Conservation (phyloP, 2,329 filamentous ascomycete genomes). For the Fusarium denticulatum region DNA sequence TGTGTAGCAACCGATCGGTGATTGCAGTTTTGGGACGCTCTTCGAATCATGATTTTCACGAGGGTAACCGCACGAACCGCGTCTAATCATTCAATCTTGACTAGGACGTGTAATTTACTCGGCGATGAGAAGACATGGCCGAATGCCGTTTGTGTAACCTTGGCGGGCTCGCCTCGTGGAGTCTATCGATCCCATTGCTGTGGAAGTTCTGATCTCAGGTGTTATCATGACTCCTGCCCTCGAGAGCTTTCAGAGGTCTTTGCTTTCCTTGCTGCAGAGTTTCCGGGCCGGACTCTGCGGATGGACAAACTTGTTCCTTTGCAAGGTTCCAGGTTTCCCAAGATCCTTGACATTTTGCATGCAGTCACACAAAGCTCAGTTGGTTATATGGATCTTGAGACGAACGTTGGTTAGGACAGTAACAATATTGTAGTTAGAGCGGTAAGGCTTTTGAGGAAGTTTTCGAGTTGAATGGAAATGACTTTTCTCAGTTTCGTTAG, state of each 20-base stretch:
- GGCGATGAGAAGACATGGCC: background rate
- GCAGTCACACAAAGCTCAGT: background rate
- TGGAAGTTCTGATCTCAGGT: slow-evolving; percentile 57
- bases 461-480: background rate
- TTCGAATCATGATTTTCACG: slow-evolving; percentile 4
- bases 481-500: slow-evolving; percentile 69
- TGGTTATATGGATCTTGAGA: background rate
- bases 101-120: background rate
- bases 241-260: slow-evolving; percentile 64
- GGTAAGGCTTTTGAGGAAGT: background rate
- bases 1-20: slow-evolving; percentile 19
- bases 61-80: slow-evolving; percentile 7
- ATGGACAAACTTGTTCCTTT: slow-evolving; percentile 60
- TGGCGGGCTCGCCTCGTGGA: background rate
- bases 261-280: slow-evolving; percentile 66
- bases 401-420: background rate
- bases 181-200: background rate
- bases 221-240: slow-evolving; percentile 57
- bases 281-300: slow-evolving; percentile 63
- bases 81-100: background rate
- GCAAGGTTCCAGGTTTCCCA: slow-evolving; percentile 54
- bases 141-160: background rate
- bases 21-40: slow-evolving; percentile 28
- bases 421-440: background rate
- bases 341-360: slow-evolving; percentile 38